These are phyloP conservation scores for Pyricularia pennisetigena DNA, from an alignment of 2,329 filamentous ascomycete genomes.

Conservation along the genomic window DNA sequence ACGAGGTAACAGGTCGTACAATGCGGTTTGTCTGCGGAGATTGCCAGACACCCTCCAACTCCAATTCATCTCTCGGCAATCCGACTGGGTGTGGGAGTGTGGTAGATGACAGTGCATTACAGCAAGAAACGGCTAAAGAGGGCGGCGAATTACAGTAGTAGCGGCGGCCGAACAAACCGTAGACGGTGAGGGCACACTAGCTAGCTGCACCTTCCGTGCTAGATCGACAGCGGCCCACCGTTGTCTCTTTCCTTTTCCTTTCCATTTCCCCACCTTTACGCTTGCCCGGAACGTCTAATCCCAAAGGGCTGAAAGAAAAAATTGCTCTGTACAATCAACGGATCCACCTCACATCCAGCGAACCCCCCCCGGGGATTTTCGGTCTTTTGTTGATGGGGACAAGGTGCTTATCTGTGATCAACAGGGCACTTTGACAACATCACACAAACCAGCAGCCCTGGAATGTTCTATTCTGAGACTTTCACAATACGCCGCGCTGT, in stretches of 20 bases:
- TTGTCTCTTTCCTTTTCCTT: conserved; percentile 7
- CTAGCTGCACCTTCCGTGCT: neutral
- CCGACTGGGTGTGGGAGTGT: neutral
- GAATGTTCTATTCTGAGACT: neutral
- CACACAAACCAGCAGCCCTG: neutral
- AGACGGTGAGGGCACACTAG: neutral
- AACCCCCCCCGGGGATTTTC: neutral
- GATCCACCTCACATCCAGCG: neutral
- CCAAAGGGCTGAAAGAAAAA: neutral
- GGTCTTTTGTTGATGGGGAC: too few relatives aligned
- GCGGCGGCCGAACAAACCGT: neutral
- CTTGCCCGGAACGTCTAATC: neutral
- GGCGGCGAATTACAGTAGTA: neutral
- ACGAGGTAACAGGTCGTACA: too few relatives aligned
- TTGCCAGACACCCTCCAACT: neutral
- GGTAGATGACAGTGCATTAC: neutral
- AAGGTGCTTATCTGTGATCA: neutral
- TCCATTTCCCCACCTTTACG: neutral
- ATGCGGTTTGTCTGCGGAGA: neutral
- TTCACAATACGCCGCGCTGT: neutral
- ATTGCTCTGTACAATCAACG: neutral
- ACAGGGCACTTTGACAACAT: neutral
- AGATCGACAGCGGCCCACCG: neutral
- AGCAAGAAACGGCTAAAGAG: neutral
- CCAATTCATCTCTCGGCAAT: neutral